Conservation (phyloP, 176 grass and related monocot genomes). For the Areca catechu region DNA sequence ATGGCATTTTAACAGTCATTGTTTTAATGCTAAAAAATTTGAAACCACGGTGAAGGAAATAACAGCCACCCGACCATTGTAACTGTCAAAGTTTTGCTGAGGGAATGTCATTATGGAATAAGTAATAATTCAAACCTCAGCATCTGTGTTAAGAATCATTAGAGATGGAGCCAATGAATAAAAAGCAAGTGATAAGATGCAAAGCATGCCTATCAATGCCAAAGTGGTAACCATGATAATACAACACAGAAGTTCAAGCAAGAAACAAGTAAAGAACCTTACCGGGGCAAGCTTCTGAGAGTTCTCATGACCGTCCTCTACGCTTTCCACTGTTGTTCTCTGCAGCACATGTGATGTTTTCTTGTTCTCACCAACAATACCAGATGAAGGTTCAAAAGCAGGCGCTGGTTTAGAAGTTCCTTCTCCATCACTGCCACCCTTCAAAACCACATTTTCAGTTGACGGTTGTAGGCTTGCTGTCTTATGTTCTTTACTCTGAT, state of each 20-base stretch:
- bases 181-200: neutral
- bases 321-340: constrained; percentile 24
- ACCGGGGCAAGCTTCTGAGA: constrained; percentile 41
- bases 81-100: too few relatives aligned
- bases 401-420: constrained; percentile 38
- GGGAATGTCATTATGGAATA: too few relatives aligned
- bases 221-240: neutral
- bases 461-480: constrained; percentile 22
- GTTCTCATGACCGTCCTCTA: constrained; percentile 45
- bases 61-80: too few relatives aligned
- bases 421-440: constrained; percentile 39
- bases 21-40: too few relatives aligned
- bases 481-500: constrained; percentile 40
- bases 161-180: too few relatives aligned
- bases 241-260: neutral
- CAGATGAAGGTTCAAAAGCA: constrained; percentile 11
- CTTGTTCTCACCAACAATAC: constrained; percentile 27
- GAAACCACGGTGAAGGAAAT: too few relatives aligned
- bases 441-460: constrained; percentile 6
- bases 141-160: too few relatives aligned
- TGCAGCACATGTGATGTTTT: constrained; percentile 16
- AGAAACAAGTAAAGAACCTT: neutral
- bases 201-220: neutral
- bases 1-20: too few relatives aligned
- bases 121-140: too few relatives aligned